These are phyloP conservation scores for Penicillium verhagenii DNA, from an alignment of 495 filamentous ascomycete species.

Conservation along the genomic window DNA sequence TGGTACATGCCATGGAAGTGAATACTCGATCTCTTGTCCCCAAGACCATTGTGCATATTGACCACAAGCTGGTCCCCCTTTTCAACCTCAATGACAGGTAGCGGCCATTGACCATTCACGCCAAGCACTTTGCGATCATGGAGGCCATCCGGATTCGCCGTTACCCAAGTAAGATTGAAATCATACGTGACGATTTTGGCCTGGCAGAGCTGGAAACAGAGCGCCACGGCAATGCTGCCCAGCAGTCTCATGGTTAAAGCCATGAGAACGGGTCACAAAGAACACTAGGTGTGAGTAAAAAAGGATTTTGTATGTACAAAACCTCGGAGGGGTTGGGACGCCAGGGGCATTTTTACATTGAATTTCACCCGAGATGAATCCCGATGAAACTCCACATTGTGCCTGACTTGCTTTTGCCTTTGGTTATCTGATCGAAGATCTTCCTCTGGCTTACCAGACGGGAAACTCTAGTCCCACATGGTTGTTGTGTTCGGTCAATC, in stretches of 20 bases:
- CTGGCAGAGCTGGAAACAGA: constrained; percentile 8
- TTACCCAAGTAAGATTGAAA: constrained; percentile 79
- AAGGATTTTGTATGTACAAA: not conserved
- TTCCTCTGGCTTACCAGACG: not conserved
- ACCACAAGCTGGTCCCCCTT: constrained; percentile 71
- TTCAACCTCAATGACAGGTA: constrained; percentile 65
- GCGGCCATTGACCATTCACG: constrained; percentile 79
- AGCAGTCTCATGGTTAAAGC: not conserved
- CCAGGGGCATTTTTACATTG: not conserved
- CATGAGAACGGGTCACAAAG: not conserved
- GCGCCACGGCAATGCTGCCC: not conserved
- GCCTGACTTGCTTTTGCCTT: not conserved
- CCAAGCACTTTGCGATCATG: constrained; percentile 66
- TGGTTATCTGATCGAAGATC: not conserved
- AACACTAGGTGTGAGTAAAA: not conserved
- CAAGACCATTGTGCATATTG: constrained; percentile 69
- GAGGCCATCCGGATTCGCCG: constrained; percentile 73
- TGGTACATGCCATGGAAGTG: constrained; percentile 84
- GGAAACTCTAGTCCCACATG: not conserved
- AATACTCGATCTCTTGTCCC: constrained; percentile 64
- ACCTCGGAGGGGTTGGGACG: not conserved
- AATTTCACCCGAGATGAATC: not conserved
- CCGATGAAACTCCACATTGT: not conserved
- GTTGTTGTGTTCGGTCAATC: not conserved
- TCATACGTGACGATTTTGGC: constrained; percentile 70